These are phyloP conservation scores for Citrus reticulata DNA, from an alignment of 345 rosid species.

Conservation along the genomic window DNA sequence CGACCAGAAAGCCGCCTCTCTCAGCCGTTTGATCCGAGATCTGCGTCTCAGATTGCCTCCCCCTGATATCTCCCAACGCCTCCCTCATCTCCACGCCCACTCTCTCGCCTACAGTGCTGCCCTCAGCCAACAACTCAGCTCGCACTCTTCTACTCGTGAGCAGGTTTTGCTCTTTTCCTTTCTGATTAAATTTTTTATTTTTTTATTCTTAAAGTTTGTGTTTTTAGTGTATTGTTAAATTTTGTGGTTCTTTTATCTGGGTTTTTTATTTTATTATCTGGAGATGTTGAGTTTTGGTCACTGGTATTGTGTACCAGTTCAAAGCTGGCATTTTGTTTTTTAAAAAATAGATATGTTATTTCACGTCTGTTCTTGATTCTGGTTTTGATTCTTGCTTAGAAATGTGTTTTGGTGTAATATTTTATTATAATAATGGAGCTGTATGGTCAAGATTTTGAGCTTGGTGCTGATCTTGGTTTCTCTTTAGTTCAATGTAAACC, in stretches of 20 bases:
- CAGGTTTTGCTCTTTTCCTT: slow-evolving; percentile 39
- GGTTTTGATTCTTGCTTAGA: neutral
- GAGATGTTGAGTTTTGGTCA: neutral
- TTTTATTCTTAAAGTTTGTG: neutral
- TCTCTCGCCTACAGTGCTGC: slow-evolving; percentile 92
- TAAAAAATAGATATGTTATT: neutral
- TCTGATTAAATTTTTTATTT: neutral
- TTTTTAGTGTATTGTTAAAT: neutral
- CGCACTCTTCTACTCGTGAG: slow-evolving; percentile 92
- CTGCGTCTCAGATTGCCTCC: slow-evolving; percentile 85
- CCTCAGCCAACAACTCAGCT: slow-evolving; percentile 82
- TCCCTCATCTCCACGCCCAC: slow-evolving; percentile 89
- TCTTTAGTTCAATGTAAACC: neutral
- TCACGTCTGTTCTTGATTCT: neutral
- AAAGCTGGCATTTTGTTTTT: neutral
- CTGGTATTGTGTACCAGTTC: neutral
- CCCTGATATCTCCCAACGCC: slow-evolving; percentile 80
- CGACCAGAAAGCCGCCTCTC: slow-evolving; percentile 60
- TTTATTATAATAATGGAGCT: neutral
- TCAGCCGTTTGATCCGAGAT: slow-evolving; percentile 82
- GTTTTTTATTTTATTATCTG: neutral
- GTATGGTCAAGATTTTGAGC: neutral
- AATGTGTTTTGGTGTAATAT: neutral
- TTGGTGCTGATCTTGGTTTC: neutral
- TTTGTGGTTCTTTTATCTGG: neutral